Percentiles rank a stretch among this genome's conserved stretches.
phyloP scores from a whole-genome alignment of 2,329 filamentous ascomycete species.

The Nannizziopsis arthrosporioides region DNA sequence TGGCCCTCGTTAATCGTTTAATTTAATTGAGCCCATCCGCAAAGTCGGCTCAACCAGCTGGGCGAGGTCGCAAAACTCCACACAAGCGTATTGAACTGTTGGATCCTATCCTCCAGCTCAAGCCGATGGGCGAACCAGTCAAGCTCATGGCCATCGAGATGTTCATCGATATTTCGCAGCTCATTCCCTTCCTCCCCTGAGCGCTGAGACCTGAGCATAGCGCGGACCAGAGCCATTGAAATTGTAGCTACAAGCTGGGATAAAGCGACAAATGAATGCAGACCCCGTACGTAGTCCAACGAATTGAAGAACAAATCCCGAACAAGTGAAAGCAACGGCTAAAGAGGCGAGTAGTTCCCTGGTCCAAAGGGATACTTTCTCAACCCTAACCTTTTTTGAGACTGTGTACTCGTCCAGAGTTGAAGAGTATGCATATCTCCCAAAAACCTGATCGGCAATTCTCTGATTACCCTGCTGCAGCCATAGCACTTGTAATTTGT shows the following conservation, averaged over 20 bases:
- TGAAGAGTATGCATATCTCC: constrained; percentile 20
- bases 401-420: background rate
- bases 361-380: background rate
- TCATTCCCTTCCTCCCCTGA: background rate
- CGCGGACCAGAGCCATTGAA: background rate
- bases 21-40: no score
- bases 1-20: no score
- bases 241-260: constrained; percentile 1
- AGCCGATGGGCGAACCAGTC: constrained; percentile 1
- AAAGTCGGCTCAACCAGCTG: no score
- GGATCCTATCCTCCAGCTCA: background rate
- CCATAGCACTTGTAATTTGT: constrained; percentile 23
- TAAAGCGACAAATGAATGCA: constrained; percentile 20
- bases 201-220: background rate
- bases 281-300: constrained; percentile 29
- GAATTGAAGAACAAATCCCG: constrained; percentile 31
- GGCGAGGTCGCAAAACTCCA: background rate
- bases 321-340: constrained; percentile 20
- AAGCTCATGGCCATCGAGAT: background rate
- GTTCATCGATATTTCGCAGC: background rate
- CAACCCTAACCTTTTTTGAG: background rate
- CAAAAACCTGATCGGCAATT: constrained; percentile 31
- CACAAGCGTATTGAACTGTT: no score
- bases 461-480: constrained; percentile 29
- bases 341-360: constrained; percentile 16